Evolutionary conservation across 2,329 filamentous ascomycete genomes (phyloP).

Genomic region (Microcera coccophila): DNA sequence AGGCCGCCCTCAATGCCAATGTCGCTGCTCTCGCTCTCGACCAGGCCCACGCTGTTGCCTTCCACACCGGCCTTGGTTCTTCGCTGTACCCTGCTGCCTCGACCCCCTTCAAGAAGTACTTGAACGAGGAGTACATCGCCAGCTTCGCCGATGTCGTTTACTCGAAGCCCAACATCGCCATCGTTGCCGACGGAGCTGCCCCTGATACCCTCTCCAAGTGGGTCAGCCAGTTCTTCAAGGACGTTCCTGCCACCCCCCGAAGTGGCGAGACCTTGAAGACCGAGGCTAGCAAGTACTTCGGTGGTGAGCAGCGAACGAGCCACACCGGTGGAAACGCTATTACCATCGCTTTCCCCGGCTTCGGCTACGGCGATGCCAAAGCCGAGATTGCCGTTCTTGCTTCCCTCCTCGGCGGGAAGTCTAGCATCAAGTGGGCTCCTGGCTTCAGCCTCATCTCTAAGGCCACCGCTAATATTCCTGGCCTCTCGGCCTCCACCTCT

Average conservation of each 20-base stretch:
- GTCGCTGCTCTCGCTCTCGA: conserved; percentile 70
- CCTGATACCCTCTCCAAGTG: conserved; percentile 77
- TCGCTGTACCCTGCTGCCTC: conserved; percentile 69
- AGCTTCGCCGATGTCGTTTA: conserved; percentile 77
- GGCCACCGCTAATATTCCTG: conserved; percentile 62
- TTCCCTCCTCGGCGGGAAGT: conserved; percentile 83
- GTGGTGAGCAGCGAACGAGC: conserved; percentile 87
- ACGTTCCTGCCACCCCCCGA: conserved; percentile 53
- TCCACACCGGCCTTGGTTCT: conserved; percentile 87
- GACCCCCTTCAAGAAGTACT: conserved; percentile 72
- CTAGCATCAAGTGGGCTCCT: conserved; percentile 90
- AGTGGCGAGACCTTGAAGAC: conserved; percentile 53
- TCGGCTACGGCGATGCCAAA: conserved; percentile 77
- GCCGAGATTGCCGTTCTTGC: conserved; percentile 85
- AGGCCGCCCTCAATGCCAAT: conserved; percentile 66
- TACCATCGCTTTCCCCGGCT: conserved; percentile 89
- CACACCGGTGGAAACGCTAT: conserved; percentile 75
- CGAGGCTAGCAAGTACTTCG: conserved; percentile 78
- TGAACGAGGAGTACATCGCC: conserved; percentile 70
- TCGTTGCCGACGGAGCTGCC: conserved; percentile 84
- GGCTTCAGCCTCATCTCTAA: conserved; percentile 90
- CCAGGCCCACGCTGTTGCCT: conserved; percentile 79
- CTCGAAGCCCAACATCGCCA: conserved; percentile 82
- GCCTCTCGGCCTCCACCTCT: conserved; percentile 66
- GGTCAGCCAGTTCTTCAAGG: conserved; percentile 88